Base-by-base conservation (phyloP, 805 yeast species). In the Starmerella sp. region DNA sequence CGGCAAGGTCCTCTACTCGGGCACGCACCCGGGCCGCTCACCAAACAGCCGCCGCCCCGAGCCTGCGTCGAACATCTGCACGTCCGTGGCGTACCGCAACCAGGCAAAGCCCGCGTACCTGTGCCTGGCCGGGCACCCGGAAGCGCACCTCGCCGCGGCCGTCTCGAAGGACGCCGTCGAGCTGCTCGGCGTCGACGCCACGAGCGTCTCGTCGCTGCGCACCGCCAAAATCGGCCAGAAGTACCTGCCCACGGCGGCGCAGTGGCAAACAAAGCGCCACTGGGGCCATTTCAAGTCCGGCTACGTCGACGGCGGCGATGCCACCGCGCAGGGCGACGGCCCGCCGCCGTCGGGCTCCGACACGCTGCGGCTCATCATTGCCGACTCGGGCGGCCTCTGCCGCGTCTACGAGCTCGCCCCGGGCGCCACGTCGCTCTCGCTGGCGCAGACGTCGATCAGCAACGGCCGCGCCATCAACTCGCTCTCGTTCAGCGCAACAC, bases 401-500 rank as follows among this genome's bases (percentile, higher is more conserved):
- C 59, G 65, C 22, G 51, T 71, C 35, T 69, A 70, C 59, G 47
- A 50, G 14, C 42, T 55, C 28, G 31, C 69, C 77, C 57, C 77
- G 76, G 32, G 36, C n/a, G 5, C 42, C 4, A 1, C 51, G 8
- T 31, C 35, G 3, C 38, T 54, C n/a, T 29, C 11, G 41, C 31
- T 38, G 6, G 31, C 45, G 22, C 54, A 47, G 43, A 48, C 57
- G 7, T 56, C 54, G 15, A 48, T 45, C 35, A 54, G 51, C 15
- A 51, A 50, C 11, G 63, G 69, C 52, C 75, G 83, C 0, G 76
- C 76, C 52, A 75, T 82, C 13, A 67, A 80, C 54, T 70, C 81
- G 22, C 76, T 84, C 46, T 76, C 81, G 54, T 84, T 89, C 82
- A 82, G 81, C 57, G 17, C 54, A 28, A 52, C 38, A 37, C 60